Base-by-base conservation (phyloP, 108 stramenopile species). In the Cylindrotheca fusiformis region DNA sequence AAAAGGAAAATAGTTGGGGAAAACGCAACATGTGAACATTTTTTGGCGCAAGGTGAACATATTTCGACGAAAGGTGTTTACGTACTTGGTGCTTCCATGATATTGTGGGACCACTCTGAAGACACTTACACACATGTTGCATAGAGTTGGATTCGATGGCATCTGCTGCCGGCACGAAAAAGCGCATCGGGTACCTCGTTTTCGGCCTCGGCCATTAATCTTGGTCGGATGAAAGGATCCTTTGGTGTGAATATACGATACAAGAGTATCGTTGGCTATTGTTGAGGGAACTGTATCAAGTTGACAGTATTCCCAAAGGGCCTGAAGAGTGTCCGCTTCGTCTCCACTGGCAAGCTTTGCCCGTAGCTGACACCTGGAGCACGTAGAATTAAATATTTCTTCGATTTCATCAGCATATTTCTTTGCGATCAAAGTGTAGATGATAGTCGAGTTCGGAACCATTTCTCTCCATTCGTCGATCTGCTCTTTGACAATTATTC, bases 221-320 rank as follows among this genome's bases (percentile, higher is more conserved):
- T 45, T 27, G 4, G 65, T 47, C 3, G 6, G 2, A 29, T 67
- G 65, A 24, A 67, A 67, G 24, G 65, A 67, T 3, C 65, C 65
- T 30, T 67, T 67, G 55, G 55, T 27, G 29, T 67, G 65, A 26
- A 67, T 55, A 29, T 67, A 67, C 8, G 65, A 57, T 2, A 67
- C 65, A 3, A 64, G 21, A 22, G 27, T 22, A 19, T 64, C 63
- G 24, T 14, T 5, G 5, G 5, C 51, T 6, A 17, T 52, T 6
- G 36, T 41, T 14, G 36, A 41, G 36, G 36, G 10, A 14, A 14
- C 14, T 14, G 36, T 41, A 23, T 64, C 28, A 19, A 21, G 4
- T 32, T 52, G 51, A 21, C 63, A 64, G 27, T 64, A 64, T 20
- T 64, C 63, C 63, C 63, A 64, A 14, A 64, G 31, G 8, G 63